These are phyloP conservation scores for Kwoniella europaea DNA, from an alignment of 768 basidiomycete genomes.

Conservation along the genomic window DNA sequence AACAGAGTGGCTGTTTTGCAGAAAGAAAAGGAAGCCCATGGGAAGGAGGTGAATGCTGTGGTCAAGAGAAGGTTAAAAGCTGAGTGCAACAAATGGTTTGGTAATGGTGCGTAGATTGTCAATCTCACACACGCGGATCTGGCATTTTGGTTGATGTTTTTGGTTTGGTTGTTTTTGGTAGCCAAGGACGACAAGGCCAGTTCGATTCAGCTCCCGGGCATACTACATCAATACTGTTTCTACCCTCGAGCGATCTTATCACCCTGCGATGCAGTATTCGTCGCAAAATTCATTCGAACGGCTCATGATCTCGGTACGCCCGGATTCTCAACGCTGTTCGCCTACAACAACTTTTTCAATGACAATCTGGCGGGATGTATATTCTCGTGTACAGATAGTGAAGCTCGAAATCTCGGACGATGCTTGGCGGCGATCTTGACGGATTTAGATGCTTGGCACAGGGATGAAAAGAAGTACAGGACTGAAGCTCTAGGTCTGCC, in stretches of 20 bases:
- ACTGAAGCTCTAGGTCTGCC: conserved; percentile 72
- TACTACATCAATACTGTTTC: conserved; percentile 78
- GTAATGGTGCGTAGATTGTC: too few species aligned
- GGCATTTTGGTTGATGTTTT: background rate
- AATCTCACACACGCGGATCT: background rate
- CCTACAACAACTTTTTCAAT: conserved; percentile 83
- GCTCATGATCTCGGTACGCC: conserved; percentile 87
- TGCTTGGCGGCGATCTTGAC: conserved; percentile 79
- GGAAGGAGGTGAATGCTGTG: conserved; percentile 33
- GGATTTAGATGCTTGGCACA: conserved; percentile 79
- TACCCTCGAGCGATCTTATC: conserved; percentile 91
- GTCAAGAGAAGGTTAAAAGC: conserved; percentile 34
- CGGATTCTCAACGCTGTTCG: conserved; percentile 81
- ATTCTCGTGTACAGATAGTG: conserved; percentile 93
- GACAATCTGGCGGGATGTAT: conserved; percentile 82
- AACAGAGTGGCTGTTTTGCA: conserved; percentile 34
- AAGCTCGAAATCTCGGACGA: conserved; percentile 95
- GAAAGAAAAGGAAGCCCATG: conserved; percentile 47
- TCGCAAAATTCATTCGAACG: conserved; percentile 84
- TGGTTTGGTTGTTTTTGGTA: background rate
- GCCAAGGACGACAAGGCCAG: conserved; percentile 36
- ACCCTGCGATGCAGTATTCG: conserved; percentile 94
- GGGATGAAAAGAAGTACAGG: conserved; percentile 65
- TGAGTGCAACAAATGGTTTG: conserved; percentile 53
- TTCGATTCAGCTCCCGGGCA: conserved; percentile 26